phyloP scores from a whole-genome alignment of 2,329 filamentous ascomycete species.

The Cyanodermella asteris region DNA sequence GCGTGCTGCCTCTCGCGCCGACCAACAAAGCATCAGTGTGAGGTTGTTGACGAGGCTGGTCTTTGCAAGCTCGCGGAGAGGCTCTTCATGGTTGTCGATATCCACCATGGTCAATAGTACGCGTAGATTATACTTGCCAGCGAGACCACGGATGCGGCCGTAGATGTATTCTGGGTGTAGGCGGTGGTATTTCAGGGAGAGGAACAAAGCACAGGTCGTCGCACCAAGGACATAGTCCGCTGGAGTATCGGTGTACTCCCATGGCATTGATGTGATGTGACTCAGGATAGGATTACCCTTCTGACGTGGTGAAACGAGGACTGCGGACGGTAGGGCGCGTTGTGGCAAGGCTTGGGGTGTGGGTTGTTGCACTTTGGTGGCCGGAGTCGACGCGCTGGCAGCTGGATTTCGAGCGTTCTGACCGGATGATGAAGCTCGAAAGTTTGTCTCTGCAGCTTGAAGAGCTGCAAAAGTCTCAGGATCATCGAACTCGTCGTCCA shows the following conservation, averaged over 20 bases:
- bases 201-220: slow-evolving; percentile 77
- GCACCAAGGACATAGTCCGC: slow-evolving; percentile 77
- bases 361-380: slow-evolving; percentile 52
- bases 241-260: slow-evolving; percentile 95
- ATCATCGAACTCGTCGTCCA: slow-evolving; percentile 27
- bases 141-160: slow-evolving; percentile 65
- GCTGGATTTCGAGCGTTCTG: slow-evolving; percentile 24
- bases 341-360: slow-evolving; percentile 66
- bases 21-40: slow-evolving; percentile 86
- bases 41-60: slow-evolving; percentile 82
- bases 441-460: slow-evolving; percentile 11
- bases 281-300: slow-evolving; percentile 87
- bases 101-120: slow-evolving; percentile 82
- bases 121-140: slow-evolving; percentile 68
- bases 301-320: slow-evolving; percentile 76
- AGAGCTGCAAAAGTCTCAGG: slow-evolving; percentile 18
- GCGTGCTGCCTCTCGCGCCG: slow-evolving; percentile 72
- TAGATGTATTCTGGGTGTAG: slow-evolving; percentile 97
- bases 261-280: slow-evolving; percentile 58
- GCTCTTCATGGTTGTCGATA: slow-evolving; percentile 82
- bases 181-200: slow-evolving; percentile 91
- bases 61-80: slow-evolving; percentile 74
- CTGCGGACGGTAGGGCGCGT: slow-evolving; percentile 45
- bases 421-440: slow-evolving; percentile 23
- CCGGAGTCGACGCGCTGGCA: too few species aligned